phyloP scores from a whole-genome alignment of 2,329 filamentous ascomycete genomes.

The Calonectria pteridis region DNA sequence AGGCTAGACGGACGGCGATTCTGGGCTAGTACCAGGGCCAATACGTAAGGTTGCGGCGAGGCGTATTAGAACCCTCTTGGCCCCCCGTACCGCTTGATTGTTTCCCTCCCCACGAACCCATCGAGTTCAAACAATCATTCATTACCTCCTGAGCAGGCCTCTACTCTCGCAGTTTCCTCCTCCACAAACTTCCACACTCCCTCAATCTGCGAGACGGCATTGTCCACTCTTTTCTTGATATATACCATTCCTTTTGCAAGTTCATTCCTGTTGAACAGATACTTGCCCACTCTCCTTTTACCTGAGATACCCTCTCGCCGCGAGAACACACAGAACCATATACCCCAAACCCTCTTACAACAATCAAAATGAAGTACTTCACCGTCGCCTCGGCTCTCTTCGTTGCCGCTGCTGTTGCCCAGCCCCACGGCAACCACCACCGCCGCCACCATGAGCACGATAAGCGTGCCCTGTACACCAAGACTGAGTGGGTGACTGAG shows the following conservation, averaged over 20 bases:
- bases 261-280: conserved; percentile 47
- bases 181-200: conserved; percentile 36
- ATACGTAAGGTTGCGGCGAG: conserved; percentile 39
- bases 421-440: conserved; percentile 60
- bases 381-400: conserved; percentile 48
- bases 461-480: conserved; percentile 58
- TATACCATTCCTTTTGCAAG: conserved; percentile 33
- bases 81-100: conserved; percentile 33
- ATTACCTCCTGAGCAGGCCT: conserved; percentile 47
- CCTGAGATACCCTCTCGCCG: conserved; percentile 41
- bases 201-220: conserved; percentile 38
- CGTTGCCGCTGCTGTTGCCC: conserved; percentile 61
- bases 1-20: conserved; percentile 38
- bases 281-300: conserved; percentile 38
- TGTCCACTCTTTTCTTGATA: conserved; percentile 40
- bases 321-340: conserved; percentile 30
- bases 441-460: conserved; percentile 53
- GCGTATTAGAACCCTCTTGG: conserved; percentile 40
- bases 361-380: conserved; percentile 58
- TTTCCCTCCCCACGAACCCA: conserved; percentile 39
- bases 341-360: conserved; percentile 19
- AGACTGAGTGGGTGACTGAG: conserved; percentile 65
- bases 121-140: conserved; percentile 45
- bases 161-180: conserved; percentile 37
- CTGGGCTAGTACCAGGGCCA: conserved; percentile 39